These are phyloP conservation scores for Pestalotiopsis sp. DNA, from an alignment of 2,329 filamentous ascomycete species.

Conservation along the genomic window DNA sequence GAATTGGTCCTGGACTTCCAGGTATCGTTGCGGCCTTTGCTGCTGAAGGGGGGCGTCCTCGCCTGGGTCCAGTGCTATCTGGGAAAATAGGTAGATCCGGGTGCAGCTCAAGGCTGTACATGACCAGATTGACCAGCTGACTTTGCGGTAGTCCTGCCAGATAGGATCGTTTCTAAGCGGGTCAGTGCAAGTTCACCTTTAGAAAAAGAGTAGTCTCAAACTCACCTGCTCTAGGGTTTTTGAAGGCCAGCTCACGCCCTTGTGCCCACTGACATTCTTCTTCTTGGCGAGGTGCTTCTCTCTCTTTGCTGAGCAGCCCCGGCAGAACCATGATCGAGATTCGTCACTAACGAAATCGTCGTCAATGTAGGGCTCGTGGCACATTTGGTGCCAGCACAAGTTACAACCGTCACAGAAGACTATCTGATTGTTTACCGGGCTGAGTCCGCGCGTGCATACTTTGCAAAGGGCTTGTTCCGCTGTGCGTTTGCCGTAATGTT, in stretches of 20 bases:
- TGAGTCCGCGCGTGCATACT: conserved; percentile 70
- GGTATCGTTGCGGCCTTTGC: conserved; percentile 16
- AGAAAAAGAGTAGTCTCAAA: not conserved
- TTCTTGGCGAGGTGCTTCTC: conserved; percentile 42
- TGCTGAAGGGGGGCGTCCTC: conserved; percentile 18
- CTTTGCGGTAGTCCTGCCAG: conserved; percentile 60
- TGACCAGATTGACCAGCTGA: conserved; percentile 64
- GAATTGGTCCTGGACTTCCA: conserved; percentile 23
- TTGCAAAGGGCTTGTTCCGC: conserved; percentile 66
- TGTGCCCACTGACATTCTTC: conserved; percentile 34
- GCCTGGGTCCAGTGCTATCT: conserved; percentile 26
- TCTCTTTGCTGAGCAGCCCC: conserved; percentile 54
- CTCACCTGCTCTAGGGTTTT: conserved; percentile 40
- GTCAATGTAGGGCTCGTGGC: conserved; percentile 75
- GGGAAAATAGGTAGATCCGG: conserved; percentile 68
- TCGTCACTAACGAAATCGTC: conserved; percentile 66
- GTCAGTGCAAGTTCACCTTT: conserved; percentile 10
- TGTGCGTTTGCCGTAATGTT: conserved; percentile 57
- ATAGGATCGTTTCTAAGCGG: conserved; percentile 60
- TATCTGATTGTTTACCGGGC: conserved; percentile 74
- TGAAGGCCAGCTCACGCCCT: conserved; percentile 38
- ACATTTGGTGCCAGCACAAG: conserved; percentile 77
- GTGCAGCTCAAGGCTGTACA: conserved; percentile 60
- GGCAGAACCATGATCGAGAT: conserved; percentile 72
- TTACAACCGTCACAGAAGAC: conserved; percentile 86